Conservation (phyloP, 179 eudicot species). For the Patellifolia procumbens region DNA sequence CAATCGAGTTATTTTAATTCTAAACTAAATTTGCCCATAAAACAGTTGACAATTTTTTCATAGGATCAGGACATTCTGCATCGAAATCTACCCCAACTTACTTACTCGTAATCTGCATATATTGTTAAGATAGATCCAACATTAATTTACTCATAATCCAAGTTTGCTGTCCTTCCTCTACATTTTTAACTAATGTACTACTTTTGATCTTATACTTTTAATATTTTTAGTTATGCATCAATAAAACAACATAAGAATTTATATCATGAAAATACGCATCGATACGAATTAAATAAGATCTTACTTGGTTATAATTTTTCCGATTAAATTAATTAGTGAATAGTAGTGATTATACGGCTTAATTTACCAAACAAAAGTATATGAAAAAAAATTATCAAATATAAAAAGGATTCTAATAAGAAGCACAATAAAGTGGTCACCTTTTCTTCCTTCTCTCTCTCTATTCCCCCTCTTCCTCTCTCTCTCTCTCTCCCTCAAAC, state of each 20-base stretch:
- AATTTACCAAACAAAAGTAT: too few species aligned
- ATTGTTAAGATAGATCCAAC: neutral
- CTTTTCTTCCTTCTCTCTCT: constrained; percentile 4
- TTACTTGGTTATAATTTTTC: too few species aligned
- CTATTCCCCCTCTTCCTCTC: neutral
- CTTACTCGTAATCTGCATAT: neutral
- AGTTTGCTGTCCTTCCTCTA: too few species aligned
- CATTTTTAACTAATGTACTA: too few species aligned
- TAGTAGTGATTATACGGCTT: too few species aligned
- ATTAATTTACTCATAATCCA: constrained; percentile 20
- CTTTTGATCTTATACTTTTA: too few species aligned
- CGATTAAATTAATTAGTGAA: too few species aligned
- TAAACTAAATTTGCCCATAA: neutral
- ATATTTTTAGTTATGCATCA: too few species aligned
- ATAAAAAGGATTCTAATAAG: constrained; percentile 28
- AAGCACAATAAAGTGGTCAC: constrained; percentile 32
- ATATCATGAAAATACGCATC: too few species aligned
- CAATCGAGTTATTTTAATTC: neutral
- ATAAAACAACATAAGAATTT: too few species aligned
- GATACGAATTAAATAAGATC: too few species aligned
- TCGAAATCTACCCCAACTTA: constrained; percentile 13
- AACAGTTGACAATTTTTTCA: neutral
- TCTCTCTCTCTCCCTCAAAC: constrained; percentile 1
- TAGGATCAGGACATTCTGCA: constrained; percentile 16
- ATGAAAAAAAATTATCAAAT: constrained; percentile 21